phyloP scores from a whole-genome alignment of 2,329 filamentous ascomycete species.

The Passalora sequoiae region DNA sequence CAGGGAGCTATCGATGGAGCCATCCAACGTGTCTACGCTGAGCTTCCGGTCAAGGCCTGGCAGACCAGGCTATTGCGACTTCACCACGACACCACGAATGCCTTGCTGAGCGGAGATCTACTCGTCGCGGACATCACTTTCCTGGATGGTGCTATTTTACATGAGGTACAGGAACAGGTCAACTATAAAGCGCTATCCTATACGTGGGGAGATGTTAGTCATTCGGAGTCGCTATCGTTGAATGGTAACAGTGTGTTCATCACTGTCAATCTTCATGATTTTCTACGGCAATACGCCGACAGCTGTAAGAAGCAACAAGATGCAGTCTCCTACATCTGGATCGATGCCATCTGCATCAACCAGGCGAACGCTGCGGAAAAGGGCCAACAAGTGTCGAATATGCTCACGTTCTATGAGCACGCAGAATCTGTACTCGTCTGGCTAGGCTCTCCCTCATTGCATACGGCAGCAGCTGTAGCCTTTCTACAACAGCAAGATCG shows the following conservation, averaged over 20 bases:
- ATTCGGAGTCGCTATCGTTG: background rate
- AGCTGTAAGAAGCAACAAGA: background rate
- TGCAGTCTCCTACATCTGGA: background rate
- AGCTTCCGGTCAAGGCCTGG: background rate
- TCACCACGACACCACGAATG: too few species aligned
- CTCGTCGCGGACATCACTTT: background rate
- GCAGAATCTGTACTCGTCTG: background rate
- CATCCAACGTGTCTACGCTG: too few species aligned
- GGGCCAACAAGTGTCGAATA: background rate
- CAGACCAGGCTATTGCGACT: background rate
- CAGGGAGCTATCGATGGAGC: too few species aligned
- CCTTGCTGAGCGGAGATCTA: background rate
- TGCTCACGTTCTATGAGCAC: background rate
- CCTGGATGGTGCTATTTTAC: background rate
- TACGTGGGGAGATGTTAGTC: background rate
- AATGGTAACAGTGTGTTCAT: background rate
- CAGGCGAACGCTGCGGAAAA: background rate
- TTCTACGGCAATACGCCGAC: background rate
- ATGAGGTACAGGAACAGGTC: background rate
- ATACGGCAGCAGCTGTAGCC: background rate
- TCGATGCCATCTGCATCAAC: background rate
- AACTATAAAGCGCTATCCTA: background rate
- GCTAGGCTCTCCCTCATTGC: background rate
- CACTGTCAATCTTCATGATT: background rate
- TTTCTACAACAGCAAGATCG: too few species aligned